phyloP scores from a whole-genome alignment of 148 eudicot genomes.

The Silene conica region DNA sequence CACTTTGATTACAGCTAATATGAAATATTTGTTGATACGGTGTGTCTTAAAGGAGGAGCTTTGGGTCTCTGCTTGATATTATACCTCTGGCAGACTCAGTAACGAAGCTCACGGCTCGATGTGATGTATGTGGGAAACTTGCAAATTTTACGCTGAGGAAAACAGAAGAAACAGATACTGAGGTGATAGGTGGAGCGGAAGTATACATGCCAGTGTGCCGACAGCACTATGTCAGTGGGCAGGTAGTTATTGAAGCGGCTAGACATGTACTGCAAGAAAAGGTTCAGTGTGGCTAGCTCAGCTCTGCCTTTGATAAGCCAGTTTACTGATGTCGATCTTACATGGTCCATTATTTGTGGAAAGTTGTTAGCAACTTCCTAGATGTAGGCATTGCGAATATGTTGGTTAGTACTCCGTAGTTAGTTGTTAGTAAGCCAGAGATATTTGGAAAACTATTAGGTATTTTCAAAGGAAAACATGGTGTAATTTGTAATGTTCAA shows the following conservation, averaged over 20 bases:
- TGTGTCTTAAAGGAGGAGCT: conserved; percentile 59
- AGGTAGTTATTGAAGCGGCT: conserved; percentile 65
- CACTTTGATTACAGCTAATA: not conserved
- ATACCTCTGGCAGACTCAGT: conserved; percentile 90
- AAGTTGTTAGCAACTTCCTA: not conserved
- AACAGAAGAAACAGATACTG: conserved; percentile 72
- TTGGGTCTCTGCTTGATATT: conserved; percentile 83
- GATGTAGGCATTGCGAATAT: not conserved
- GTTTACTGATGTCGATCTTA: not conserved
- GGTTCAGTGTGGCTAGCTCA: conserved; percentile 43
- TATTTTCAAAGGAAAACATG: not conserved
- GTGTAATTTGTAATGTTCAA: not conserved
- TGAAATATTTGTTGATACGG: not conserved
- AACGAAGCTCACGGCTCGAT: conserved; percentile 76
- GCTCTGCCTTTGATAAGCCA: not conserved
- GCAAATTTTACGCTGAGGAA: conserved; percentile 89
- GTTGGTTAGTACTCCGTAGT: conserved; percentile 1
- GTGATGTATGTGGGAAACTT: conserved; percentile 78
- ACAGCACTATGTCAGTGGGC: conserved; percentile 82
- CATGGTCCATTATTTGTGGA: not conserved
- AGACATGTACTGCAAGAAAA: conserved; percentile 54
- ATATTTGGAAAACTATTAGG: not conserved
- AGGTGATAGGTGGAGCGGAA: conserved; percentile 89
- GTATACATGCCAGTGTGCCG: conserved; percentile 97
- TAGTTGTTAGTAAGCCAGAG: not conserved